Percentiles rank a stretch among this genome's conserved stretches.
phyloP scores from a whole-genome alignment of 495 filamentous ascomycete species.

The Rostrohypoxylon terebratum region DNA sequence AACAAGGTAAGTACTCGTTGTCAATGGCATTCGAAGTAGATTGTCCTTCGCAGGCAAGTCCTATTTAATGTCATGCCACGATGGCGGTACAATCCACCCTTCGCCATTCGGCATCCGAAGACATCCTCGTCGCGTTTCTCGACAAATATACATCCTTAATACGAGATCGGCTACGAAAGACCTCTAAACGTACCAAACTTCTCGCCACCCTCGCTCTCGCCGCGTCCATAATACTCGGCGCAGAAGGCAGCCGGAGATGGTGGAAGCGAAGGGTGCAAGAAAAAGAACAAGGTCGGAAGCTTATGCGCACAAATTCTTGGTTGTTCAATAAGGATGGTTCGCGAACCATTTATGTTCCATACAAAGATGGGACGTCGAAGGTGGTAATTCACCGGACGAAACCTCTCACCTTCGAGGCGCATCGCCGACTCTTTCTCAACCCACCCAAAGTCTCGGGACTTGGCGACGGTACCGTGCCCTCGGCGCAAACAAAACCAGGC shows the following conservation, averaged over 20 bases:
- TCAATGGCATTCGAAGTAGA: constrained; percentile 35
- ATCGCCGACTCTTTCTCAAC: constrained; percentile 91
- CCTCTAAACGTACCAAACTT: constrained; percentile 75
- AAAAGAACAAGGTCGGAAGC: constrained; percentile 77
- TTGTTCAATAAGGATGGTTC: constrained; percentile 93
- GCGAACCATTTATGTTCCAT: constrained; percentile 92
- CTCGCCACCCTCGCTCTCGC: constrained; percentile 78
- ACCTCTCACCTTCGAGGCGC: constrained; percentile 93
- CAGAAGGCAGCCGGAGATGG: constrained; percentile 80
- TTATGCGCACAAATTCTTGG: constrained; percentile 92
- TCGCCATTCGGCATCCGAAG: constrained; percentile 69
- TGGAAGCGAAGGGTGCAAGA: constrained; percentile 77
- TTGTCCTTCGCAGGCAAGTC: constrained; percentile 17
- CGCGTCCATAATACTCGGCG: constrained; percentile 78
- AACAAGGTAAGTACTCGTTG: constrained; percentile 15
- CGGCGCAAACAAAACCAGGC: constrained; percentile 90
- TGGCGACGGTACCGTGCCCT: constrained; percentile 83
- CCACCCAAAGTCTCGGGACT: constrained; percentile 82
- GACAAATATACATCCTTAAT: constrained; percentile 73
- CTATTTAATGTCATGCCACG: constrained; percentile 46
- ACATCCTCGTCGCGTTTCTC: constrained; percentile 76
- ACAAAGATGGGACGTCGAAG: constrained; percentile 85
- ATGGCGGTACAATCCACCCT: constrained; percentile 94
- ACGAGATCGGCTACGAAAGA: constrained; percentile 67
- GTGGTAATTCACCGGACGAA: constrained; percentile 95